Evolutionary conservation across 2,329 filamentous ascomycete genomes (phyloP).

Genomic region (Orbilia quercus): DNA sequence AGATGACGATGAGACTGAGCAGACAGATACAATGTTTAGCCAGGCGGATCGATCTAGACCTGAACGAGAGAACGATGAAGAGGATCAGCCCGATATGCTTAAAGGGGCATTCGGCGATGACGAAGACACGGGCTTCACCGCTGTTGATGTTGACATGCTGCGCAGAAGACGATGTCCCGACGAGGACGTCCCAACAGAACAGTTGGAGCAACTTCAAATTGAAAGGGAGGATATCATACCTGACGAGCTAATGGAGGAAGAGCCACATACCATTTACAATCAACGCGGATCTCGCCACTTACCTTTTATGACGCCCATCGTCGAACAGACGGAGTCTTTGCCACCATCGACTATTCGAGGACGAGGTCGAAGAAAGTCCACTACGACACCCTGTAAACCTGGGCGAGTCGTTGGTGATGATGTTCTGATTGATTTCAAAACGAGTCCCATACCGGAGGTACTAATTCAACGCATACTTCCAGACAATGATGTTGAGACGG

Average conservation of each 20-base stretch:
- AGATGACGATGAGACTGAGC: conserved; percentile 62
- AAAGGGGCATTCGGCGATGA: conserved; percentile 48
- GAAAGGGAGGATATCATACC: conserved; percentile 57
- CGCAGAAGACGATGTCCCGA: conserved; percentile 61
- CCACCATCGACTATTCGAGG: conserved; percentile 60
- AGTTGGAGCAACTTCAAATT: conserved; percentile 57
- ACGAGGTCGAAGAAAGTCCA: conserved; percentile 57
- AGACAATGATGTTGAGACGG: conserved; percentile 64
- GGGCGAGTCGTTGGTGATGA: conserved; percentile 61
- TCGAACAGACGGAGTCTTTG: conserved; percentile 85
- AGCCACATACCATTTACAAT: conserved; percentile 57
- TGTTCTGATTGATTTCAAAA: conserved; percentile 61
- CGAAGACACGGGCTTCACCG: conserved; percentile 46
- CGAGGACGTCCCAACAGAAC: conserved; percentile 60
- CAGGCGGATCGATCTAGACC: conserved; percentile 62
- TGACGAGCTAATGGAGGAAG: conserved; percentile 61
- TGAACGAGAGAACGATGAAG: conserved; percentile 61
- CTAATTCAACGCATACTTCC: conserved; percentile 63
- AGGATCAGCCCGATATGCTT: conserved; percentile 49
- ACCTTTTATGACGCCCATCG: conserved; percentile 98
- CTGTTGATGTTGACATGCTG: conserved; percentile 61
- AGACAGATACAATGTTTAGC: conserved; percentile 61
- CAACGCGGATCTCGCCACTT: conserved; percentile 77
- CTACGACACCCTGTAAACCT: conserved; percentile 57
- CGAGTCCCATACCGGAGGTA: conserved; percentile 79